A percentile compares a stretch with the other conserved stretches of the same genome.
phyloP scores from a whole-genome alignment of 164 flowering plant species.

The Malania oleifera region DNA sequence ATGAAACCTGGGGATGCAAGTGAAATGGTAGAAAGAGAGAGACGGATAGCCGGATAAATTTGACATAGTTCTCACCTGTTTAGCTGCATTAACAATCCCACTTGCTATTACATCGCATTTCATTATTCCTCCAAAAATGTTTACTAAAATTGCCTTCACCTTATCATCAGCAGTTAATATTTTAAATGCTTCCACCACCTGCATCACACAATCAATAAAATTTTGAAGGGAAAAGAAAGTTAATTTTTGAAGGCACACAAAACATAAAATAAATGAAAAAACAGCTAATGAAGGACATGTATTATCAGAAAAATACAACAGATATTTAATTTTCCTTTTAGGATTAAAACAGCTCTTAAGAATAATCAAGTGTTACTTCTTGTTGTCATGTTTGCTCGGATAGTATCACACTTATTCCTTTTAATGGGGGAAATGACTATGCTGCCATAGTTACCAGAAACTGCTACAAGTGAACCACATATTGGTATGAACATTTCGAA shows the following conservation, averaged over 20 bases:
- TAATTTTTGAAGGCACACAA: neutral
- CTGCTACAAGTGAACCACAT: too few species aligned
- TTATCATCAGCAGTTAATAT: constrained; percentile 95
- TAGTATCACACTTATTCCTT: too few species aligned
- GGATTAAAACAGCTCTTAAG: too few species aligned
- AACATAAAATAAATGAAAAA: neutral
- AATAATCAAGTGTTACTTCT: too few species aligned
- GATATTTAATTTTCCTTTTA: too few species aligned
- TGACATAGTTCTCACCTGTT: constrained; percentile 43
- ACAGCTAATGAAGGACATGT: too few species aligned
- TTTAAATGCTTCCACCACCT: constrained; percentile 99
- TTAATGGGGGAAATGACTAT: too few species aligned
- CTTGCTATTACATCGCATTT: constrained; percentile 97
- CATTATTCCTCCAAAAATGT: constrained; percentile 99
- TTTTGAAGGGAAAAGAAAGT: neutral
- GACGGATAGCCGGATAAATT: neutral
- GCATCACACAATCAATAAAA: constrained; percentile 7
- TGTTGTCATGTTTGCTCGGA: too few species aligned
- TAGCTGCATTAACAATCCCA: constrained; percentile 98
- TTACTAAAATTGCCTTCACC: constrained; percentile 95
- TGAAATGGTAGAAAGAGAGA: too few species aligned
- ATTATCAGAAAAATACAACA: neutral
- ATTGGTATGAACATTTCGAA: too few species aligned
- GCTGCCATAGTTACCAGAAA: too few species aligned
- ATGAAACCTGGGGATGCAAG: too few species aligned